phyloP scores from a whole-genome alignment of 2,329 filamentous ascomycete species.

The Penicillium sp. region DNA sequence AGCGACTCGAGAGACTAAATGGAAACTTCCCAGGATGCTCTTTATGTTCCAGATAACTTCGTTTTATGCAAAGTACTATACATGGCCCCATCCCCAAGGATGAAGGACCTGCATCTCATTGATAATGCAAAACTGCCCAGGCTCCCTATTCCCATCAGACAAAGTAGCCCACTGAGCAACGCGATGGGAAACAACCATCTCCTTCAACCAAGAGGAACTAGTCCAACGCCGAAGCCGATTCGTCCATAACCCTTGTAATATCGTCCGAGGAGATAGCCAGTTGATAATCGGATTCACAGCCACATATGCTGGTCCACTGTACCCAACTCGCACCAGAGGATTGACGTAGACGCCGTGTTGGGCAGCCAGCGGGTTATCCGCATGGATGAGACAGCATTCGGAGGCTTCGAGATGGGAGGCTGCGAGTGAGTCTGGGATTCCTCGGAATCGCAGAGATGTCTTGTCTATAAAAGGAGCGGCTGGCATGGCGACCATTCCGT shows the following conservation, averaged over 20 bases:
- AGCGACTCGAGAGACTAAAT: too few species aligned
- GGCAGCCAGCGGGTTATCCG: conserved; percentile 33
- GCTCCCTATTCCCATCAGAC: conserved; percentile 9
- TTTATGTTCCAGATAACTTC: too few species aligned
- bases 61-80: conserved; percentile 3
- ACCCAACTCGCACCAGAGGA: conserved; percentile 39
- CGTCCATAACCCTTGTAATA: conserved; percentile 54
- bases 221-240: conserved; percentile 52
- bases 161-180: conserved; percentile 34
- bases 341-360: conserved; percentile 37
- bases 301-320: conserved; percentile 26
- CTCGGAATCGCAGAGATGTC: conserved; percentile 56
- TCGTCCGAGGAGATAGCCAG: conserved; percentile 49
- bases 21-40: too few species aligned
- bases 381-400: conserved; percentile 64
- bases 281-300: conserved; percentile 21
- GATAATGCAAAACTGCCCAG: conserved; percentile 17
- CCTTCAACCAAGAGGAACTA: conserved; percentile 31
- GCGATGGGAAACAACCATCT: conserved; percentile 27
- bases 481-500: conserved; percentile 49
- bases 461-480: conserved; percentile 17
- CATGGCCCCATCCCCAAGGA: conserved; percentile 20
- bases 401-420: conserved; percentile 59
- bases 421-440: conserved; percentile 57
- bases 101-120: conserved; percentile 24